Percentiles rank a stretch among this genome's conserved stretches.
phyloP scores from a whole-genome alignment of 202 grass and related monocot genomes.

The Brachypodium distachyon region DNA sequence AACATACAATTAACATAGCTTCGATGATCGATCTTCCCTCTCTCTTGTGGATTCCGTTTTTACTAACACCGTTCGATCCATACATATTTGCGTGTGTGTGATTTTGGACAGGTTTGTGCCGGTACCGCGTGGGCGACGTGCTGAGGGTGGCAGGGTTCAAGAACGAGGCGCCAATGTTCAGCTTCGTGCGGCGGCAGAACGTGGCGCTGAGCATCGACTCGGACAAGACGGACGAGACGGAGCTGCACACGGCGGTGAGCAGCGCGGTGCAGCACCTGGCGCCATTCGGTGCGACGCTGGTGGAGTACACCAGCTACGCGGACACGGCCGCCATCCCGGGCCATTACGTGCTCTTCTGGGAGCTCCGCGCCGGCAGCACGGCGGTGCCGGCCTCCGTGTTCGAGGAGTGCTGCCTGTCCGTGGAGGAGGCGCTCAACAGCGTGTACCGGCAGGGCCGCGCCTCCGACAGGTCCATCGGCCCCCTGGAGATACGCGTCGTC shows the following conservation, averaged over 20 bases:
- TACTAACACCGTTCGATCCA: neutral
- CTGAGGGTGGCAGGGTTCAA: conserved; percentile 75
- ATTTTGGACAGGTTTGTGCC: conserved; percentile 58
- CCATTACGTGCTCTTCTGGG: conserved; percentile 96
- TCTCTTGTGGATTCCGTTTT: neutral
- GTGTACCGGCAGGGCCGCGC: conserved; percentile 84
- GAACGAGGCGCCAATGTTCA: conserved; percentile 84
- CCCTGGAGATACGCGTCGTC: conserved; percentile 86
- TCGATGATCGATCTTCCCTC: neutral
- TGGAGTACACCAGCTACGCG: conserved; percentile 90
- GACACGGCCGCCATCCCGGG: conserved; percentile 64
- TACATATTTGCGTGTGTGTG: neutral
- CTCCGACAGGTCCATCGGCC: conserved; percentile 70
- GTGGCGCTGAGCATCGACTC: conserved; percentile 90
- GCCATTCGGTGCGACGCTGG: conserved; percentile 70
- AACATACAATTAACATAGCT: neutral
- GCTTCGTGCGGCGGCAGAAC: conserved; percentile 77
- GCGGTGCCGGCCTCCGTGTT: conserved; percentile 76
- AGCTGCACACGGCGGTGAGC: conserved; percentile 85
- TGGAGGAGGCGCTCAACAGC: conserved; percentile 78
- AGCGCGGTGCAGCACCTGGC: conserved; percentile 62
- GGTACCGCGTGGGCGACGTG: conserved; percentile 91
- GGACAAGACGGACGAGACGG: conserved; percentile 91
- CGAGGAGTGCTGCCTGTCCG: conserved; percentile 90
- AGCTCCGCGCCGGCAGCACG: conserved; percentile 47